Conservation (phyloP, 345 rosid genomes). For the Acer saccharum region DNA sequence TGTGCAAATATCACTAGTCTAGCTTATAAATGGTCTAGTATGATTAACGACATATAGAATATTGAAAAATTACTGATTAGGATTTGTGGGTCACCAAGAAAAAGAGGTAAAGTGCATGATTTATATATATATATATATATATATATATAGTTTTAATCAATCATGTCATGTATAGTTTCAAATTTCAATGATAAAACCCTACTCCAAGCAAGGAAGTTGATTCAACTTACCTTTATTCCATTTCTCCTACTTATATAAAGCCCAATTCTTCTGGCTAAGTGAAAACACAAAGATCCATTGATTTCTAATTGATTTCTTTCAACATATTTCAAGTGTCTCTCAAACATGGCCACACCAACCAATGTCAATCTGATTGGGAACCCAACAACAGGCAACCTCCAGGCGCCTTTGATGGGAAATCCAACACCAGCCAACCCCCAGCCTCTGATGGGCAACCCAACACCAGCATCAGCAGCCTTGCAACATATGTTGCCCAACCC, state of each 20-base stretch:
- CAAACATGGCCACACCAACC: not conserved
- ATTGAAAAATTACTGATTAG: not conserved
- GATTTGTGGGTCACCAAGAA: conserved; percentile 20
- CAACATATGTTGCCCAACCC: too few relatives aligned
- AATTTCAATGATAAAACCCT: conserved; percentile 35
- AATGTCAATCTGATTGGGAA: not conserved
- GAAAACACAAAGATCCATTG: conserved; percentile 18
- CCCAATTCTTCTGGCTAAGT: not conserved
- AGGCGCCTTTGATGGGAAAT: too few relatives aligned
- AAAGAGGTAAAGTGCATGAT: conserved; percentile 4
- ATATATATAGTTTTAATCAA: not conserved
- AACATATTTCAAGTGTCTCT: not conserved
- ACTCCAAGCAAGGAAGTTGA: conserved; percentile 76
- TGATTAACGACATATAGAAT: not conserved
- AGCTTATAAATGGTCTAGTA: not conserved
- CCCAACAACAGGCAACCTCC: too few relatives aligned
- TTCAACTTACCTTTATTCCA: conserved; percentile 48
- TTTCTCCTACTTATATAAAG: conserved; percentile 25
- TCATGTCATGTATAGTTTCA: not conserved
- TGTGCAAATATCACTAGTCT: not conserved
- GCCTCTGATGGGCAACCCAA: too few relatives aligned
- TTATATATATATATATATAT: too few relatives aligned
- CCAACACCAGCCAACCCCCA: too few relatives aligned
- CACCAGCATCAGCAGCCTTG: too few relatives aligned
- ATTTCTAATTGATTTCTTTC: not conserved